Evolutionary conservation across 441 rosid species (phyloP).

Genomic region (Pelargonium myrrhifolium): DNA sequence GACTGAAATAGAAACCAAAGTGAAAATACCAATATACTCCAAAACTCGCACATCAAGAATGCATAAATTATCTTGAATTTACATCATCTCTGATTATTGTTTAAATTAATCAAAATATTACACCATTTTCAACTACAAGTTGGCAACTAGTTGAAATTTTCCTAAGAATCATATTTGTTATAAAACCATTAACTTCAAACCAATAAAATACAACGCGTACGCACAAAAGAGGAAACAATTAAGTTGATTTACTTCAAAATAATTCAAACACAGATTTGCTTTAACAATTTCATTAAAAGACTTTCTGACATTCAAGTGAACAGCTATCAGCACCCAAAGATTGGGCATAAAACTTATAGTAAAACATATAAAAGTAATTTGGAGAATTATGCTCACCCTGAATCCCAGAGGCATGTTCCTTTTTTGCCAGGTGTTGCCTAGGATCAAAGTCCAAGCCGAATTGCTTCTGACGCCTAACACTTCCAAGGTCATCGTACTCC

Average conservation of each 20-base stretch:
- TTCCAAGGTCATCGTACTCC: slow-evolving; percentile 47
- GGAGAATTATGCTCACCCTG: slow-evolving; percentile 34
- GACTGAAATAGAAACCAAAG: too few relatives aligned
- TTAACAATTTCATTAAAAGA: neutral
- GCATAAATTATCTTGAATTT: too few relatives aligned
- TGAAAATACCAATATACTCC: too few relatives aligned
- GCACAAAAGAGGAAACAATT: neutral
- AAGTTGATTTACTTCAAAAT: neutral
- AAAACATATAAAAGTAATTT: neutral
- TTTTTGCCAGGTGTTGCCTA: slow-evolving; percentile 20
- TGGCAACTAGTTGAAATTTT: too few relatives aligned
- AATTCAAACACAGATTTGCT: neutral
- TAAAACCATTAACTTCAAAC: too few relatives aligned
- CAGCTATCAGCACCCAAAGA: neutral
- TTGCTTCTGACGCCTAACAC: slow-evolving; percentile 36
- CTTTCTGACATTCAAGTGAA: neutral
- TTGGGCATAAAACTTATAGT: neutral
- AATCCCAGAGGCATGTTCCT: slow-evolving; percentile 32
- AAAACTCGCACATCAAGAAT: too few relatives aligned
- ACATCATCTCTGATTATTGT: too few relatives aligned
- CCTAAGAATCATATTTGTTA: too few relatives aligned
- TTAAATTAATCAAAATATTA: too few relatives aligned
- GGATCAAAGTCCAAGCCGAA: slow-evolving; percentile 26
- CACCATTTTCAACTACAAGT: too few relatives aligned
- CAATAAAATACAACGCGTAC: too few relatives aligned